Percentiles rank a stretch among this genome's conserved stretches.
Evolutionary conservation across 495 filamentous ascomycete species (phyloP).

Genomic region (Wilcoxina mikolae): DNA sequence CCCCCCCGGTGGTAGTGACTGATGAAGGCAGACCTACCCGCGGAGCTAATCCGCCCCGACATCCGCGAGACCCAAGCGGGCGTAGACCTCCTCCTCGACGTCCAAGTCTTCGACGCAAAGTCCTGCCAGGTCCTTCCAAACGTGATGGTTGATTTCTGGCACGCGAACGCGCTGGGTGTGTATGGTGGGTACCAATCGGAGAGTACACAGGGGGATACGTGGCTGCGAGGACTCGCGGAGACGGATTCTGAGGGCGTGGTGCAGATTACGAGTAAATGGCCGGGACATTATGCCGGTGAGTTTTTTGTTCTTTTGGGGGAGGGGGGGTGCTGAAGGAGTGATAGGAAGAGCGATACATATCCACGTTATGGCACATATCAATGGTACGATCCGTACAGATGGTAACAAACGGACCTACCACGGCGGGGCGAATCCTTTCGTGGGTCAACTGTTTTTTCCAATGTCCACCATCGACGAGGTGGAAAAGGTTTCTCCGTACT

Average conservation of each 20-base stretch:
- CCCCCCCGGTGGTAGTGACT: slow-evolving; percentile 8
- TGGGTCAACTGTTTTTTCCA: slow-evolving; percentile 51
- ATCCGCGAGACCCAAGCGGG: slow-evolving; percentile 39
- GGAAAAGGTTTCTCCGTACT: slow-evolving; percentile 22
- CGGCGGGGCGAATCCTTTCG: slow-evolving; percentile 39
- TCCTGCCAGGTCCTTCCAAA: slow-evolving; percentile 21
- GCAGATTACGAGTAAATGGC: slow-evolving; percentile 43
- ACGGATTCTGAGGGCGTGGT: slow-evolving; percentile 43
- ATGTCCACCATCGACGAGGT: slow-evolving; percentile 42
- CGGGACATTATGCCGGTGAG: slow-evolving; percentile 39
- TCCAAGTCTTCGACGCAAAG: slow-evolving; percentile 23
- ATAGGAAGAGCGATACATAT: slow-evolving; percentile 44
- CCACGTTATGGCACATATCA: slow-evolving; percentile 39
- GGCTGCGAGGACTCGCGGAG: slow-evolving; percentile 38
- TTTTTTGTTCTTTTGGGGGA: neutral
- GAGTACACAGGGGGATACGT: slow-evolving; percentile 35
- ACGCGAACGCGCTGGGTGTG: slow-evolving; percentile 23
- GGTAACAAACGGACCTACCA: slow-evolving; percentile 32
- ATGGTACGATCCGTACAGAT: slow-evolving; percentile 36
- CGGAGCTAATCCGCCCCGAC: slow-evolving; percentile 38
- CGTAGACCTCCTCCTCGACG: slow-evolving; percentile 20
- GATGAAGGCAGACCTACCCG: slow-evolving; percentile 10
- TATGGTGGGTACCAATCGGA: slow-evolving; percentile 25
- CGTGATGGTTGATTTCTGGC: slow-evolving; percentile 26
- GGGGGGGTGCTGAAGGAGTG: neutral